Evolutionary conservation across 345 rosid genomes (phyloP).

Genomic region (Murraya paniculata): DNA sequence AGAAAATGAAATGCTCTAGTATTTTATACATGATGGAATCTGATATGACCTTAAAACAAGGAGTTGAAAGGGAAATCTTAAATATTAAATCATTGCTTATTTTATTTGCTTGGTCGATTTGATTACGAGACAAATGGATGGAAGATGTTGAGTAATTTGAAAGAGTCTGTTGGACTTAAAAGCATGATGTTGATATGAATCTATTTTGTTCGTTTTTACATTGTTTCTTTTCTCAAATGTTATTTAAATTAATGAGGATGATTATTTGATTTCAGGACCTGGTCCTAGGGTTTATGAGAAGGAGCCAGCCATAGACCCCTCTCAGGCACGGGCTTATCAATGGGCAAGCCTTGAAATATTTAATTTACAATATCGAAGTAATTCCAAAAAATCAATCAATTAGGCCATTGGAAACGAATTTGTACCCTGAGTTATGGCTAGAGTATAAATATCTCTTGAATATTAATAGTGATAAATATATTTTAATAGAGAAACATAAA

Average conservation of each 20-base stretch:
- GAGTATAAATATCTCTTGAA: too few relatives aligned
- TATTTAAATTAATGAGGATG: background rate
- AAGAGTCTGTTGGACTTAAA: background rate
- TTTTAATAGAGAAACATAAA: too few relatives aligned
- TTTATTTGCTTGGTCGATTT: constrained; percentile 1
- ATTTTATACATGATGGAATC: constrained; percentile 3
- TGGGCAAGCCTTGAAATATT: too few relatives aligned
- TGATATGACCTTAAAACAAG: background rate
- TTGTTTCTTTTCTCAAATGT: background rate
- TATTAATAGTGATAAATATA: too few relatives aligned
- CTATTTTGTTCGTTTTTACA: background rate
- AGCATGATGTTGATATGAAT: background rate
- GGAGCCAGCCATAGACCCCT: too few relatives aligned
- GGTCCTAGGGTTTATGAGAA: too few relatives aligned
- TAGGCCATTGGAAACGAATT: too few relatives aligned
- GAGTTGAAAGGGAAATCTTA: constrained; percentile 9
- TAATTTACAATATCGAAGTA: too few relatives aligned
- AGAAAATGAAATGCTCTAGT: constrained; percentile 1
- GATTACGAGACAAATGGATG: constrained; percentile 6
- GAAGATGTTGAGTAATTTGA: background rate
- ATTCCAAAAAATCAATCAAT: too few relatives aligned
- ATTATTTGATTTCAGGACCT: too few relatives aligned
- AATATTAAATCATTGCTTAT: background rate
- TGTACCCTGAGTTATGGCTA: too few relatives aligned
- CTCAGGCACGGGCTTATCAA: too few relatives aligned